Conservation (phyloP, 2,329 filamentous ascomycete species). For the Cladosporium sphaerospermum region DNA sequence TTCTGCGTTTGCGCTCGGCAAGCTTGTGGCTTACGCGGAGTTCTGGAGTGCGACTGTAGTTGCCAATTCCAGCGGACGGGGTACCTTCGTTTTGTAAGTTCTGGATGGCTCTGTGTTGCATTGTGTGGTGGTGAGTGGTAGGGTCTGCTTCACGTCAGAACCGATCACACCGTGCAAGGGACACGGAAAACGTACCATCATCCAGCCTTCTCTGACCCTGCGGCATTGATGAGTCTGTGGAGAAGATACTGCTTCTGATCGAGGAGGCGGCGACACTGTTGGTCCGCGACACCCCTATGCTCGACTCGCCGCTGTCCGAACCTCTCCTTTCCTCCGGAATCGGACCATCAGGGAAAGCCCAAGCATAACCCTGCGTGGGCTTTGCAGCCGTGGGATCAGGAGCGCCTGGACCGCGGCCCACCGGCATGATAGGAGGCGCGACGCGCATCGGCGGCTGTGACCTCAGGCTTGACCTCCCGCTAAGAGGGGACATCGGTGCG, state of each 20-base stretch:
- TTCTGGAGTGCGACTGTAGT: constrained; percentile 77
- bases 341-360: constrained; percentile 74
- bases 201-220: constrained; percentile 66
- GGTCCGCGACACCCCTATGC: constrained; percentile 57
- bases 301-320: constrained; percentile 45
- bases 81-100: constrained; percentile 56
- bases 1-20: constrained; percentile 73
- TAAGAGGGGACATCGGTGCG: constrained; percentile 41
- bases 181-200: constrained; percentile 43
- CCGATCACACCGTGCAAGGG: not conserved
- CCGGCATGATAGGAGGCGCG: constrained; percentile 69
- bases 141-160: constrained; percentile 13
- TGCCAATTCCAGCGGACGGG: constrained; percentile 54
- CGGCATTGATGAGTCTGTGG: constrained; percentile 65
- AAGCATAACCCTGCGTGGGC: constrained; percentile 75
- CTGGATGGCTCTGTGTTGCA: constrained; percentile 67
- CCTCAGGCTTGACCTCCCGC: constrained; percentile 28
- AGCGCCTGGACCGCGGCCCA: constrained; percentile 58
- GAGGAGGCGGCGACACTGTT: constrained; percentile 73
- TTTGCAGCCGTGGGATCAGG: constrained; percentile 60
- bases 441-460: constrained; percentile 49
- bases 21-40: constrained; percentile 78
- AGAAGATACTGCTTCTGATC: constrained; percentile 72
- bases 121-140: constrained; percentile 64
- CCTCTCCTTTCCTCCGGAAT: constrained; percentile 47